Evolutionary conservation across 2,329 filamentous ascomycete species (phyloP).

Genomic region (Pseudonectria buxi): DNA sequence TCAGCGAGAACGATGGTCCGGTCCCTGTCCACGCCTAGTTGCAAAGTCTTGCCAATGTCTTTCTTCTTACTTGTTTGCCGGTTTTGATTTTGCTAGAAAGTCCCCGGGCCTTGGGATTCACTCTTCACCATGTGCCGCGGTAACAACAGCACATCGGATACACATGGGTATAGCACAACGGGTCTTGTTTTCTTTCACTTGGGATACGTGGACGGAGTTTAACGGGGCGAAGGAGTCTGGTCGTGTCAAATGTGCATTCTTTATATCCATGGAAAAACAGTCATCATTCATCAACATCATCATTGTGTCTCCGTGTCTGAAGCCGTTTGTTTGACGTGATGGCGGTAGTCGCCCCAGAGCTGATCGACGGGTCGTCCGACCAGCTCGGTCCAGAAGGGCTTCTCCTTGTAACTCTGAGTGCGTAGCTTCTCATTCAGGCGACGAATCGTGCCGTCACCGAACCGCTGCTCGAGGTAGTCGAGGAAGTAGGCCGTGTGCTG

Average conservation of each 20-base stretch:
- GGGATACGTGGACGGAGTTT: conserved; percentile 10
- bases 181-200: conserved; percentile 4
- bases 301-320: too few species aligned
- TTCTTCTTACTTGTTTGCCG: not conserved
- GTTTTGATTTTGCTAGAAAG: conserved; percentile 4
- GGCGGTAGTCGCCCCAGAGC: conserved; percentile 68
- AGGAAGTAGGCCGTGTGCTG: conserved; percentile 88
- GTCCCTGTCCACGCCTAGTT: conserved; percentile 26
- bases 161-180: not conserved
- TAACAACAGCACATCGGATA: conserved; percentile 5
- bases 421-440: conserved; percentile 63
- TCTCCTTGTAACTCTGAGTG: conserved; percentile 55
- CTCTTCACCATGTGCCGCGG: not conserved
- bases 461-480: conserved; percentile 69
- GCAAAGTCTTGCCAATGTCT: not conserved
- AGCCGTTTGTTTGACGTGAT: conserved; percentile 15
- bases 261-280: too few species aligned
- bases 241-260: too few species aligned
- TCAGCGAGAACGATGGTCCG: conserved; percentile 47
- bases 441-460: conserved; percentile 52
- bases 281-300: too few species aligned
- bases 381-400: conserved; percentile 60
- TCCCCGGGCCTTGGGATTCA: too few species aligned
- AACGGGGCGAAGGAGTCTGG: not conserved
- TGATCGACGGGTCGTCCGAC: conserved; percentile 59